Conservation (phyloP, 306 rosid species). For the Trifolium subterraneum region DNA sequence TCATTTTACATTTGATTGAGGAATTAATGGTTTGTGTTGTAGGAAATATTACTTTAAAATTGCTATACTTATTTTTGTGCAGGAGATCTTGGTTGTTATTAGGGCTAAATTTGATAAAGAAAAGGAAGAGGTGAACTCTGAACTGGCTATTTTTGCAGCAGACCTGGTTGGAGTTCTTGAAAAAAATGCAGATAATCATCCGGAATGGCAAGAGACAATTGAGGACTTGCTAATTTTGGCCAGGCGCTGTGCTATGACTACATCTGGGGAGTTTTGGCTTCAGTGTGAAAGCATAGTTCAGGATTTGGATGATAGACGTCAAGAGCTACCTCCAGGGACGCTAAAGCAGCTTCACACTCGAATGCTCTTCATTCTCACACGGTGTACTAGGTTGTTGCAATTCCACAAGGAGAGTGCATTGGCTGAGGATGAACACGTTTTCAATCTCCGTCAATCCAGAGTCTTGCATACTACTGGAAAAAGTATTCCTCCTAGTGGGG, state of each 20-base stretch:
- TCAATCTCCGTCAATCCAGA: constrained; percentile 84
- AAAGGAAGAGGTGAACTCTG: constrained; percentile 90
- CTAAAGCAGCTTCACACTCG: constrained; percentile 94
- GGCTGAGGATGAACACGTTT: constrained; percentile 88
- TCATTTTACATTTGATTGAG: constrained; percentile 35
- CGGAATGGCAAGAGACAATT: constrained; percentile 95
- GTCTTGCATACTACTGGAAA: constrained; percentile 71
- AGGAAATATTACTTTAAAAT: constrained; percentile 42
- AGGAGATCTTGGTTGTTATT: constrained; percentile 87
- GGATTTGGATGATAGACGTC: constrained; percentile 99
- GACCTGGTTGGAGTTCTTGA: constrained; percentile 95
- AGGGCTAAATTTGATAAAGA: constrained; percentile 92
- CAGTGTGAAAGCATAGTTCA: constrained; percentile 98
- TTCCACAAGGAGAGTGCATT: constrained; percentile 93
- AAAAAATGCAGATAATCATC: constrained; percentile 88
- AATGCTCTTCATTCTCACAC: constrained; percentile 95
- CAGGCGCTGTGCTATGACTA: constrained; percentile 92
- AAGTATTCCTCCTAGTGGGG: constrained; percentile 64
- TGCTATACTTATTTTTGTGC: constrained; percentile 46
- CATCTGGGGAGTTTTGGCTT: constrained; percentile 96
- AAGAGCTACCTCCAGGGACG: constrained; percentile 89
- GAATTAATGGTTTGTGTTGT: constrained; percentile 25
- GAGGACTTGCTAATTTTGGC: constrained; percentile 97
- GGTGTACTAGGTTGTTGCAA: constrained; percentile 95
- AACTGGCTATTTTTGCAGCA: constrained; percentile 92